Percentiles rank a stretch among this genome's conserved stretches.
These are phyloP conservation scores for Pleurotus eryngii DNA, from an alignment of 768 basidiomycete genomes.

Conservation along the genomic window DNA sequence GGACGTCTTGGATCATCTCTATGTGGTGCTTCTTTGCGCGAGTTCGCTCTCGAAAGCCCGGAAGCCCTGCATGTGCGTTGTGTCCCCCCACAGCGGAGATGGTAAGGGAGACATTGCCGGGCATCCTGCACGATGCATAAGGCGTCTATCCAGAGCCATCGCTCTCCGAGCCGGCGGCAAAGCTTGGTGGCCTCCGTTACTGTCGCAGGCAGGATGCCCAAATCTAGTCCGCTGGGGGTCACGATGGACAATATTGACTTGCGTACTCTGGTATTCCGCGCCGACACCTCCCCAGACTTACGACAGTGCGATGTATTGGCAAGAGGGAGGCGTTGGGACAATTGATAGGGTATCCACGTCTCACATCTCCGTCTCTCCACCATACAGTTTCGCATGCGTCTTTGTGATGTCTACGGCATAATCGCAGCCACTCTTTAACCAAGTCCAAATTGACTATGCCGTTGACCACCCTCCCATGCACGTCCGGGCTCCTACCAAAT, in stretches of 20 bases:
- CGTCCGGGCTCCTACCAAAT: background rate
- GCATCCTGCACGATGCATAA: background rate
- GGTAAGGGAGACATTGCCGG: background rate
- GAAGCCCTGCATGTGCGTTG: background rate
- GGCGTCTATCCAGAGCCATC: conserved; percentile 1
- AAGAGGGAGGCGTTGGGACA: background rate
- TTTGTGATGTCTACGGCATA: background rate
- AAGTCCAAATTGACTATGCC: background rate
- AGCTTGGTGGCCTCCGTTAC: background rate
- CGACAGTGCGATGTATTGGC: background rate
- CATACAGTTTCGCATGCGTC: background rate
- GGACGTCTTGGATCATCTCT: background rate
- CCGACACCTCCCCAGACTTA: conserved; percentile 5
- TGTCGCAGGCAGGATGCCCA: background rate
- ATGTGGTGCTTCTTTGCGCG: background rate
- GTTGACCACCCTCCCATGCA: background rate
- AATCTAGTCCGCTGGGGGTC: background rate
- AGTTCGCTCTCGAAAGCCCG: background rate
- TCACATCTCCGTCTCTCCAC: background rate
- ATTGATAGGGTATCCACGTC: background rate
- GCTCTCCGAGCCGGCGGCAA: background rate
- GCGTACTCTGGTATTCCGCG: background rate
- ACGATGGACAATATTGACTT: background rate
- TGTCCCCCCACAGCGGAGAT: background rate
- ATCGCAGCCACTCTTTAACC: background rate